phyloP scores from a whole-genome alignment of 2,329 filamentous ascomycete species.

The Chrysoporthe cubensis region DNA sequence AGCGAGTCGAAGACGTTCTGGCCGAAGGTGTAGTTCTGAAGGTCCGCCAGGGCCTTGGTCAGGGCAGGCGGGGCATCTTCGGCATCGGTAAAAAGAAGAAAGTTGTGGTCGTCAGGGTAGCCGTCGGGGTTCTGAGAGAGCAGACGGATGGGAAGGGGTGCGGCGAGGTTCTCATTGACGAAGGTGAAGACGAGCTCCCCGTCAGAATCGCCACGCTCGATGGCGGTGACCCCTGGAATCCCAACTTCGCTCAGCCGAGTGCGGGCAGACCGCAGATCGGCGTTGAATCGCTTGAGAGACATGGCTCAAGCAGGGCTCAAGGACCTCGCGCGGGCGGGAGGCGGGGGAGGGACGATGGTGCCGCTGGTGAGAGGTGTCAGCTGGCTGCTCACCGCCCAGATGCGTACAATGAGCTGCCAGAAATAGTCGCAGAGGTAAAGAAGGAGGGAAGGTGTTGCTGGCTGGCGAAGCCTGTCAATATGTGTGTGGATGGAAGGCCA shows the following conservation, averaged over 20 bases:
- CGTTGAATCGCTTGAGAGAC: conserved; percentile 68
- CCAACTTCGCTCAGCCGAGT: conserved; percentile 44
- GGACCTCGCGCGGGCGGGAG: too few relatives aligned
- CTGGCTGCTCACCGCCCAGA: too few relatives aligned
- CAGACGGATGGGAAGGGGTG: conserved; percentile 43
- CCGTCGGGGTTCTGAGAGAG: conserved; percentile 41
- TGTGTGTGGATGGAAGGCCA: too few relatives aligned
- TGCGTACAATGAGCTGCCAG: too few relatives aligned
- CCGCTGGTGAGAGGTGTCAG: too few relatives aligned
- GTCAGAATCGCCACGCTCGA: conserved; percentile 70
- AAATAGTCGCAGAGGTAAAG: too few relatives aligned
- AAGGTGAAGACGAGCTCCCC: conserved; percentile 71
- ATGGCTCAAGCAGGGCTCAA: conserved; percentile 46
- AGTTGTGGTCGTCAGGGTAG: conserved; percentile 45
- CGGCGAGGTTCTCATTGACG: conserved; percentile 33
- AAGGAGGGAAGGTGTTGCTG: too few relatives aligned
- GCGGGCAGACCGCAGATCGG: conserved; percentile 54
- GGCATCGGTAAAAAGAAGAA: conserved; percentile 49
- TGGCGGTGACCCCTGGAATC: conserved; percentile 46
- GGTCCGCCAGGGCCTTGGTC: conserved; percentile 44
- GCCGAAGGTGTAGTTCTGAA: conserved; percentile 50
- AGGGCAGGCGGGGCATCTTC: conserved; percentile 38
- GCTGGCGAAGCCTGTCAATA: too few relatives aligned
- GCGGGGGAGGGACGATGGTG: background rate
- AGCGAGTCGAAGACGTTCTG: conserved; percentile 52